A percentile compares a stretch with the other conserved stretches of the same genome.
Conservation (phyloP, 106 monocot genomes). For the Dioscorea dumetorum region DNA sequence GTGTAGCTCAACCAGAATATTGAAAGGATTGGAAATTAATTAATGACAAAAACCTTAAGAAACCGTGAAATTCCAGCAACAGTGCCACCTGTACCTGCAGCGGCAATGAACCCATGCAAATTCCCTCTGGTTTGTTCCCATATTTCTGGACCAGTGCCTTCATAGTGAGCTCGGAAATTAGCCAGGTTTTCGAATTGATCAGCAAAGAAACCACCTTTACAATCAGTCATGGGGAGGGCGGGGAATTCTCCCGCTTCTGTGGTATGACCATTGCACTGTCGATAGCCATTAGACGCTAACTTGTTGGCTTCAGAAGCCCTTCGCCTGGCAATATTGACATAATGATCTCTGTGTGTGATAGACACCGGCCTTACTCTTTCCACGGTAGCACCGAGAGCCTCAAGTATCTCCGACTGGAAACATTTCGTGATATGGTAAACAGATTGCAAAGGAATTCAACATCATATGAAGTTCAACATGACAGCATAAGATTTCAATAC, state of each 20-base stretch:
- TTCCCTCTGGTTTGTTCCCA: conserved; percentile 83
- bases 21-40: not conserved
- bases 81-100: conserved; percentile 95
- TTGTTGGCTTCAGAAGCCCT: conserved; percentile 73
- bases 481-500: no score
- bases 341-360: conserved; percentile 93
- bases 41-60: conserved; percentile 56
- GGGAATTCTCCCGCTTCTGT: conserved; percentile 4
- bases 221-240: conserved; percentile 8
- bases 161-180: conserved; percentile 89
- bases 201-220: conserved; percentile 84
- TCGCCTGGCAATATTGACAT: conserved; percentile 87
- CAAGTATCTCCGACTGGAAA: conserved; percentile 83
- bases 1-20: not conserved
- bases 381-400: conserved; percentile 91
- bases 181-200: conserved; percentile 99
- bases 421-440: not conserved
- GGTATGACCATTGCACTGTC: conserved; percentile 17
- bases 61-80: conserved; percentile 87
- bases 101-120: conserved; percentile 80
- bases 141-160: conserved; percentile 92
- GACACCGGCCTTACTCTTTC: conserved; percentile 99
- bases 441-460: no score
- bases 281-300: conserved; percentile 18
- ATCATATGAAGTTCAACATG: no score